Evolutionary conservation across 495 filamentous ascomycete genomes (phyloP).

Genomic region (Neurospora sp.): DNA sequence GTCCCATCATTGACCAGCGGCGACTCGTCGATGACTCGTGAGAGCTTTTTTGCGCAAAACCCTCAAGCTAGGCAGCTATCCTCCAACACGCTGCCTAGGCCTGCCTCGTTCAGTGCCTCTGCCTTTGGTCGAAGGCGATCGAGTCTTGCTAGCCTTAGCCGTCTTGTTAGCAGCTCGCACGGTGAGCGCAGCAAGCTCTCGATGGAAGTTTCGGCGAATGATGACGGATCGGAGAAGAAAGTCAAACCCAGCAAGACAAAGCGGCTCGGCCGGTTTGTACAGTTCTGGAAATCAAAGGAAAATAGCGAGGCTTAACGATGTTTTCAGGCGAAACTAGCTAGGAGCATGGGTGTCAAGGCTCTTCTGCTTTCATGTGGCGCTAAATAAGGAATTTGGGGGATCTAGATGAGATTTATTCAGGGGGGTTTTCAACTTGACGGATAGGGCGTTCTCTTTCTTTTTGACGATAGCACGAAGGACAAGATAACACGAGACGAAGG

Average conservation of each 20-base stretch:
- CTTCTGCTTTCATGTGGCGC: not conserved
- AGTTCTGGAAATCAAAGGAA: slow-evolving; percentile 63
- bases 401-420: slow-evolving; percentile 8
- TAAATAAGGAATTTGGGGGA: slow-evolving; percentile 1
- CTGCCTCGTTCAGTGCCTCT: slow-evolving; percentile 57
- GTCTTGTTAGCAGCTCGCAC: slow-evolving; percentile 67
- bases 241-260: slow-evolving; percentile 59
- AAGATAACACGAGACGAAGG: slow-evolving; percentile 10
- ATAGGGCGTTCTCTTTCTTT: slow-evolving; percentile 14
- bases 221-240: slow-evolving; percentile 48
- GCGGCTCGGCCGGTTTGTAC: slow-evolving; percentile 69
- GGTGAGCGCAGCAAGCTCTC: slow-evolving; percentile 72
- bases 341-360: not conserved
- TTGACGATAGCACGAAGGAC: slow-evolving; percentile 32
- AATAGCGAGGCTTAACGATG: slow-evolving; percentile 10
- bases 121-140: slow-evolving; percentile 65
- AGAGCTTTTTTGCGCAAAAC: slow-evolving; percentile 33
- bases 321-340: not conserved
- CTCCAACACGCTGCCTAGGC: slow-evolving; percentile 31
- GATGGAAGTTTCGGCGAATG: slow-evolving; percentile 46
- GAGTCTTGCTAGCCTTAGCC: slow-evolving; percentile 76
- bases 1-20: slow-evolving; percentile 81
- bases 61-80: slow-evolving; percentile 29
- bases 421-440: slow-evolving; percentile 8
- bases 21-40: slow-evolving; percentile 74